Evolutionary conservation across 1,139 yeast species (phyloP).

Genomic region (Hemisphaericaspora xylanilytica): DNA sequence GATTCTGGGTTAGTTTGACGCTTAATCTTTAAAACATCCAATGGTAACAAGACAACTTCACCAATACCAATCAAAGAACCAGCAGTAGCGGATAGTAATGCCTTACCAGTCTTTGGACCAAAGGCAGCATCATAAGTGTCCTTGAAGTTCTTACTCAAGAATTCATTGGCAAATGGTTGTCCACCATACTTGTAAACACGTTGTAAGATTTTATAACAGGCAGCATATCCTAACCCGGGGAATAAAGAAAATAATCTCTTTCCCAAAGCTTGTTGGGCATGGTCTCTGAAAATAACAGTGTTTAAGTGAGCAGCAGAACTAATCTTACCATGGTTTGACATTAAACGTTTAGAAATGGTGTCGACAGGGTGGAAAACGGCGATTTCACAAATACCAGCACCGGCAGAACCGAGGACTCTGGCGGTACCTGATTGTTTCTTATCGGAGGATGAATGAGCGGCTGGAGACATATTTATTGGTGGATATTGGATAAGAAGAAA

Average conservation of each 20-base stretch:
- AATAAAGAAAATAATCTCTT: constrained; percentile 78
- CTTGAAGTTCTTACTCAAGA: constrained; percentile 72
- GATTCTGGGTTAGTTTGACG: constrained; percentile 99
- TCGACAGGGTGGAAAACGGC: constrained; percentile 99
- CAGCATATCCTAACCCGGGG: constrained; percentile 99
- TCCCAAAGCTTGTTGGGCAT: constrained; percentile 68
- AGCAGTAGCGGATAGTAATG: constrained; percentile 93
- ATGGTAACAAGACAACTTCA: constrained; percentile 91
- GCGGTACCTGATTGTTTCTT: constrained; percentile 88
- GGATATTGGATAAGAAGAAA: not conserved
- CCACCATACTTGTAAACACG: constrained; percentile 99
- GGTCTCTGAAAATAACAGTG: constrained; percentile 80
- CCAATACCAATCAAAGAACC: constrained; percentile 98
- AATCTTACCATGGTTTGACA: constrained; percentile 87
- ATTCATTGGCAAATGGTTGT: constrained; percentile 97
- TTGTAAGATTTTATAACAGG: constrained; percentile 93
- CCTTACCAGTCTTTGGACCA: constrained; percentile 96
- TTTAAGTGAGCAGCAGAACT: constrained; percentile 66
- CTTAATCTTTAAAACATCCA: constrained; percentile 94
- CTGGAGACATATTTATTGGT: constrained; percentile 44
- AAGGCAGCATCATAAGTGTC: constrained; percentile 68
- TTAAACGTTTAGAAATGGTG: constrained; percentile 94
- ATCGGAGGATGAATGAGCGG: constrained; percentile 46
- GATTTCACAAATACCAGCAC: constrained; percentile 96
- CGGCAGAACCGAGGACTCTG: constrained; percentile 92